Evolutionary conservation across 1,284 basidiomycete genomes (phyloP).

Genomic region (Cerrena zonata): DNA sequence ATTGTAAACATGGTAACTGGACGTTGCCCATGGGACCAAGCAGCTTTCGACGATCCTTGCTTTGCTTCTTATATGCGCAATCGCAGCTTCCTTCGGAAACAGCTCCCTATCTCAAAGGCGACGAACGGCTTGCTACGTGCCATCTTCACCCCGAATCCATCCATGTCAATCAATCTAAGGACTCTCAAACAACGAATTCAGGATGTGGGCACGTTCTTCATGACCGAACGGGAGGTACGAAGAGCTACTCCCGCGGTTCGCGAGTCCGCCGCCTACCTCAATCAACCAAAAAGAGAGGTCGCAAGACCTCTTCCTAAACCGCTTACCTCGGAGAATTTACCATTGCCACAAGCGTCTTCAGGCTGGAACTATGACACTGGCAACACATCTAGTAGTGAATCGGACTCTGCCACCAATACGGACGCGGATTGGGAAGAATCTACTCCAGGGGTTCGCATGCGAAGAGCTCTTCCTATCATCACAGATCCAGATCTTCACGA

Average conservation of each 20-base stretch:
- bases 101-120: constrained; percentile 66
- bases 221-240: constrained; percentile 13
- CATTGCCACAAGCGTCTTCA: neutral
- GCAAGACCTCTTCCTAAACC: neutral
- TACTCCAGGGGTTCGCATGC: neutral
- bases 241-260: neutral
- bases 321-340: neutral
- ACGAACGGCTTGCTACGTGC: constrained; percentile 52
- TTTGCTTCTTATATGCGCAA: constrained; percentile 45
- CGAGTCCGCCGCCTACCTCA: neutral
- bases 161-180: constrained; percentile 8
- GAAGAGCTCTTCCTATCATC: neutral
- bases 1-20: constrained; percentile 74
- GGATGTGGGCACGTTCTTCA: constrained; percentile 11
- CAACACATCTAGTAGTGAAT: neutral
- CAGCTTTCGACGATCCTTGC: constrained; percentile 64
- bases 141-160: constrained; percentile 16
- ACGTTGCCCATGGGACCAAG: constrained; percentile 80
- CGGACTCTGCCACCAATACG: neutral
- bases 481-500: constrained; percentile 2
- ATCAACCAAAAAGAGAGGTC: neutral
- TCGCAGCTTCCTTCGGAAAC: constrained; percentile 57
- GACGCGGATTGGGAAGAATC: constrained; percentile 1
- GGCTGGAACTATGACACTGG: neutral
- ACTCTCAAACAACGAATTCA: constrained; percentile 10